Evolutionary conservation across 805 yeast species (phyloP), one percentile per base, ranked within the genome.

Genomic region (Dipodascopsis tothii): DNA sequence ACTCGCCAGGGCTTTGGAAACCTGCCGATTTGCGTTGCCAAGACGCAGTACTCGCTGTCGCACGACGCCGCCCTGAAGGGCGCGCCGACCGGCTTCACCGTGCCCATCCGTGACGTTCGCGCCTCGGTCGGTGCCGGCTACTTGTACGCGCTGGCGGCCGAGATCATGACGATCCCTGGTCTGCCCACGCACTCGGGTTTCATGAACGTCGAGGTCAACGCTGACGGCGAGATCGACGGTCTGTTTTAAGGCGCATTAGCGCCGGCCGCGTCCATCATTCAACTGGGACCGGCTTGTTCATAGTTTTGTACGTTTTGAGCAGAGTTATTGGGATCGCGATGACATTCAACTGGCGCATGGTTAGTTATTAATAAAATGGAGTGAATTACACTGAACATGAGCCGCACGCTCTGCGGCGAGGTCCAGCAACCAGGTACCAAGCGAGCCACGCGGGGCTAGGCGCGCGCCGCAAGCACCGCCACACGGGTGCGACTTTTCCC

Each of bases 101-200:
- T 90, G 63, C 97, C 98, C 40, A 86, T 90, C 57, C 77, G 94
- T 64, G 98, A 90, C 57, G 84, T 90, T 52, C 81, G 94, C 66
- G 88, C 90, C 33, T 82, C 95, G 30, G 84, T 85, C 44, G 98
- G 98, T 66, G 97, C 96, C 38, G 96, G 96, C 6, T 90, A 90
- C 67, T 73, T 90, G 61, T 92, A 90, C 61, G 97, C 97, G 1
- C 73, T 90, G 57, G 96, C 96, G 16, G 96, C 94, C 44, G 95
- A 90, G 66, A 90, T 90, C 59, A 87, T 83, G 81, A 90, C 98
- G 21, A 88, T 90, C 57, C 98, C 98, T 21, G 98, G 98, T 48
- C 71, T 90, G 60, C 94, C 96, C 44, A 90, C 97, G 6, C 88
- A 84, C 63, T 83, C 94, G 56, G 97, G 97, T 21, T 90, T 84